Percentiles rank a stretch among this genome's conserved stretches.
Evolutionary conservation across 495 filamentous ascomycete species (phyloP).

Genomic region (Chaetomium cochliodes): DNA sequence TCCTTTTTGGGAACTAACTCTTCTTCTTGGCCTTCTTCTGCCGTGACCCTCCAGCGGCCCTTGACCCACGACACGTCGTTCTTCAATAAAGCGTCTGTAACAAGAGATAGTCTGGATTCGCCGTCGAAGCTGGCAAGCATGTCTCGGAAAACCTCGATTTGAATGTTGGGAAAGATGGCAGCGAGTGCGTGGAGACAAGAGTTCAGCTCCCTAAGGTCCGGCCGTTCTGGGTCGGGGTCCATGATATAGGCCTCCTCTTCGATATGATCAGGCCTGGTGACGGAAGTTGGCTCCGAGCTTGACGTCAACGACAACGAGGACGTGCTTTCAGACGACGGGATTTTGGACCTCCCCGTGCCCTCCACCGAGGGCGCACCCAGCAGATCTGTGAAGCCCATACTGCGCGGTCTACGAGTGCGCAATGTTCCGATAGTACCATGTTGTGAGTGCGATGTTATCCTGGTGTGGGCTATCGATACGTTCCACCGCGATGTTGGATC

Average conservation of each 20-base stretch:
- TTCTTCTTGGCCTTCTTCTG: constrained; percentile 29
- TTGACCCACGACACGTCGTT: constrained; percentile 71
- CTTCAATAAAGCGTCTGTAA: constrained; percentile 80
- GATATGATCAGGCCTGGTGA: constrained; percentile 41
- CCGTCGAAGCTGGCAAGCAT: constrained; percentile 78
- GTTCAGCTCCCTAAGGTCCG: constrained; percentile 71
- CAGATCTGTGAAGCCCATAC: constrained; percentile 32
- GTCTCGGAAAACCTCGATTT: constrained; percentile 89
- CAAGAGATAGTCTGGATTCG: constrained; percentile 77
- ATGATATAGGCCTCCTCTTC: constrained; percentile 47
- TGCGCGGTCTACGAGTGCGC: constrained; percentile 10
- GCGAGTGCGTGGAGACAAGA: constrained; percentile 66
- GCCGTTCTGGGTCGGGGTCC: constrained; percentile 46
- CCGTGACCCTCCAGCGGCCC: constrained; percentile 64
- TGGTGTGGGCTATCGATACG: constrained; percentile 6
- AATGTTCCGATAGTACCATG: constrained; percentile 3
- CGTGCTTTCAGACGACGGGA: constrained; percentile 8
- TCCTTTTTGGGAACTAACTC: constrained; percentile 62
- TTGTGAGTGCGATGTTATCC: background rate
- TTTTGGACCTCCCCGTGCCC: constrained; percentile 22
- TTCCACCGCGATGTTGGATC: background rate
- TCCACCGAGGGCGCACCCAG: constrained; percentile 28
- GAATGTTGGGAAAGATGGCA: constrained; percentile 80
- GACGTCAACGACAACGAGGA: constrained; percentile 5
- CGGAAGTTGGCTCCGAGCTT: constrained; percentile 1